phyloP scores from a whole-genome alignment of 495 filamentous ascomycete genomes.

The Penicillium samsonianum region DNA sequence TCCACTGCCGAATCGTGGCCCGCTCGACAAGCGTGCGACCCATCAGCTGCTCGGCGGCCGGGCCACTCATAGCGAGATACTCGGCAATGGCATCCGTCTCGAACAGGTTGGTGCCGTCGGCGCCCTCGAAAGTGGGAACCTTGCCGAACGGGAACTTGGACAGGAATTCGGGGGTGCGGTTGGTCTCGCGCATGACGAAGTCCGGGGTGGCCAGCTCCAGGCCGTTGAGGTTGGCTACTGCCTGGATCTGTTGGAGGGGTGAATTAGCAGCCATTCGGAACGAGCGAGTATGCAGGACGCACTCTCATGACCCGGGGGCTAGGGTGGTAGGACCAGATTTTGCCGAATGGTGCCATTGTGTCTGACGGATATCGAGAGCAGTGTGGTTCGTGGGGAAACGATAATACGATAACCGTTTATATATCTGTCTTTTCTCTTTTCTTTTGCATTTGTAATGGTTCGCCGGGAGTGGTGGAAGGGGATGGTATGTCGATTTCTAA shows the following conservation, averaged over 20 bases:
- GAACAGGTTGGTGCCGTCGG: constrained; percentile 51
- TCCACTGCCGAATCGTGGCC: constrained; percentile 54
- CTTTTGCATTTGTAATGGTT: too few species aligned
- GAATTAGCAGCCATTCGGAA: too few species aligned
- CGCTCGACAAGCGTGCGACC: constrained; percentile 48
- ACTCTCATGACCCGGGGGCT: constrained; percentile 55
- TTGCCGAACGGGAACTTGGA: constrained; percentile 65
- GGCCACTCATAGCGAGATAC: constrained; percentile 55
- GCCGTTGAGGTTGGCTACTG: constrained; percentile 54
- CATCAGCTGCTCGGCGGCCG: constrained; percentile 51
- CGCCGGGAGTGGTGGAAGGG: too few species aligned
- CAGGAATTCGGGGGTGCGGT: constrained; percentile 52
- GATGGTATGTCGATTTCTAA: too few species aligned
- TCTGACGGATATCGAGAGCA: too few species aligned
- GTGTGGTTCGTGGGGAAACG: too few species aligned
- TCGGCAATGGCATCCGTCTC: constrained; percentile 58
- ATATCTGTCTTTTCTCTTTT: too few species aligned
- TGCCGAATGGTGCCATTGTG: constrained; percentile 57
- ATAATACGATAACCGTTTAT: too few species aligned
- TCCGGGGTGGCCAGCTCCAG: constrained; percentile 44
- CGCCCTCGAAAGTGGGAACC: constrained; percentile 56
- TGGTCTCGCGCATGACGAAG: constrained; percentile 50
- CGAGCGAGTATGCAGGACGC: constrained; percentile 12
- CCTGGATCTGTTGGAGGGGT: constrained; percentile 41
- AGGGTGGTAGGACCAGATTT: constrained; percentile 45